Evolutionary conservation across 192 early-diverging fungal species (phyloP).

Genomic region (Coemansia sp.): DNA sequence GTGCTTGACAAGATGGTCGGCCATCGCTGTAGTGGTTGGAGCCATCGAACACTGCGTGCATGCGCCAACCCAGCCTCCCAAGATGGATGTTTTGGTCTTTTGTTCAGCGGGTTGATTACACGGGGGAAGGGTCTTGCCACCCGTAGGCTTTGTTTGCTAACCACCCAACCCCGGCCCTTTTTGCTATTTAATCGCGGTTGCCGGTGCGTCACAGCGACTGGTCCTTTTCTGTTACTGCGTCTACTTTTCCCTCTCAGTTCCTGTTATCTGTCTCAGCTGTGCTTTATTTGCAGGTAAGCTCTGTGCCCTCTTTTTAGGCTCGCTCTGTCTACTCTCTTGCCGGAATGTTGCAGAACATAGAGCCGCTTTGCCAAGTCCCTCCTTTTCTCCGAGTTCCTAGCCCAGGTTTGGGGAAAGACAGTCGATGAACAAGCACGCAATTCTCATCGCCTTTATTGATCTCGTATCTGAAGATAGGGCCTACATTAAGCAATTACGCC

Average conservation of each 20-base stretch:
- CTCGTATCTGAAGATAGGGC: too few relatives aligned
- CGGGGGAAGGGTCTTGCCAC: conserved; percentile 1
- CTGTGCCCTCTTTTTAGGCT: conserved; percentile 1
- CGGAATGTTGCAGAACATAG: too few relatives aligned
- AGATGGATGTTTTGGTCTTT: conserved; percentile 8
- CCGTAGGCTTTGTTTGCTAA: not conserved
- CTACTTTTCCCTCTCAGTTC: not conserved
- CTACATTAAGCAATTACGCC: too few relatives aligned
- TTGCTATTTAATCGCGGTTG: conserved; percentile 11
- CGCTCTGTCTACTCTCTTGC: not conserved
- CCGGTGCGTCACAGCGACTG: not conserved
- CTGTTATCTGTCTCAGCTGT: not conserved
- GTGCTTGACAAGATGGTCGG: not conserved
- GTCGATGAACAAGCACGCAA: too few relatives aligned
- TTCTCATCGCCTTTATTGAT: too few relatives aligned
- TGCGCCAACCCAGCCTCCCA: conserved; percentile 14
- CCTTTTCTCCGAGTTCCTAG: too few relatives aligned
- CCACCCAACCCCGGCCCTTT: not conserved
- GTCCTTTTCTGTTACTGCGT: not conserved
- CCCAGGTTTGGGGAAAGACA: too few relatives aligned
- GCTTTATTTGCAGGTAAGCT: not conserved
- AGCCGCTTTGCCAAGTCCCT: too few relatives aligned
- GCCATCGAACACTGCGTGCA: conserved; percentile 30
- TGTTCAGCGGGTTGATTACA: not conserved
- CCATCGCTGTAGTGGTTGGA: not conserved